Evolutionary conservation across 176 grass and related monocot genomes (phyloP).

Genomic region (Carex myosuroides): DNA sequence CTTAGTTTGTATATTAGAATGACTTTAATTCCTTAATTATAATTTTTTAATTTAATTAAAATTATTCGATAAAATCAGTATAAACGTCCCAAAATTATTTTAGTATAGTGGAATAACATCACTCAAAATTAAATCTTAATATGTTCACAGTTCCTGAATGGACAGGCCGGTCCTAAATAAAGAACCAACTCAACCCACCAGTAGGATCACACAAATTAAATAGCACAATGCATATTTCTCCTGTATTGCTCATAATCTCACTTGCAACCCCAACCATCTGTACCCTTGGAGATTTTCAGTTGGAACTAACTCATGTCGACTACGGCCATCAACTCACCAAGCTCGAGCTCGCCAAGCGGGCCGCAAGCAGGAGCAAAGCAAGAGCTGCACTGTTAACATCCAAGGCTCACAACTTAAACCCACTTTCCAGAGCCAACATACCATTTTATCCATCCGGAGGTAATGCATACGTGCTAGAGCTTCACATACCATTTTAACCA

Average conservation of each 20-base stretch:
- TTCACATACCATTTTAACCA: slow-evolving; percentile 1
- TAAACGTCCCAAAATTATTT: too few species aligned
- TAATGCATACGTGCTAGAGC: neutral
- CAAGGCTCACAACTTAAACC: neutral
- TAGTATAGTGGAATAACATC: too few species aligned
- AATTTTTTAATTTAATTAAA: too few species aligned
- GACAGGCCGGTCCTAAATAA: neutral
- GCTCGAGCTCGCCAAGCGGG: slow-evolving; percentile 9
- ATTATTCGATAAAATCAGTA: too few species aligned
- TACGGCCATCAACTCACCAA: neutral
- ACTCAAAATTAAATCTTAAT: too few species aligned
- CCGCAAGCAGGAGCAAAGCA: slow-evolving; percentile 28
- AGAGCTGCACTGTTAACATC: neutral
- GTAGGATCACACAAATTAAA: neutral
- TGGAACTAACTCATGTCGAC: slow-evolving; percentile 17
- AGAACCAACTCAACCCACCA: neutral
- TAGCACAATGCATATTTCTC: slow-evolving; percentile 20
- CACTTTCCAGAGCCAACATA: slow-evolving; percentile 8
- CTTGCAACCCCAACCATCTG: neutral
- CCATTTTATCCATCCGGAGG: neutral
- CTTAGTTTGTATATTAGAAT: too few species aligned
- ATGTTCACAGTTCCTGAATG: too few species aligned
- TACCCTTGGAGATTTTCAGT: neutral
- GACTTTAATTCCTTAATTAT: too few species aligned
- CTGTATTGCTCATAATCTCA: slow-evolving; percentile 8